phyloP scores from a whole-genome alignment of 2,329 filamentous ascomycete species.

The Ilyonectria sp. region DNA sequence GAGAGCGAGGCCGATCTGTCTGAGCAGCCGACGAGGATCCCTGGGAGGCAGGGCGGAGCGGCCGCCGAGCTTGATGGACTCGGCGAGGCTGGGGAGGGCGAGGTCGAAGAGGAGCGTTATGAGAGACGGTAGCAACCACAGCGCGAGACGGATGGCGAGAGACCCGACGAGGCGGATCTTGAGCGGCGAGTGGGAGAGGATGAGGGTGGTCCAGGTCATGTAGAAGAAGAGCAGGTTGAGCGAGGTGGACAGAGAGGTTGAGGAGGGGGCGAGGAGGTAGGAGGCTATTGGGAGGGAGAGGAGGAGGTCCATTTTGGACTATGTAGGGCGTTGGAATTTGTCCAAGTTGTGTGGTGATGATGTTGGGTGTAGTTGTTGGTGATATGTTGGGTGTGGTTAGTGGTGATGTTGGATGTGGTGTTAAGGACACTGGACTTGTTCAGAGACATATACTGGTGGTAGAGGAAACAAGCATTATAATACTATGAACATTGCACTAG shows the following conservation, averaged over 20 bases:
- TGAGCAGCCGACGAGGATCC: slow-evolving; percentile 51
- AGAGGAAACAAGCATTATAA: background rate
- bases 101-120: slow-evolving; percentile 82
- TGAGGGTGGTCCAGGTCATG: slow-evolving; percentile 88
- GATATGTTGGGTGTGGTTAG: background rate
- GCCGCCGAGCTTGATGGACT: slow-evolving; percentile 78
- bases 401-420: slow-evolving; percentile 8
- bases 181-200: slow-evolving; percentile 82
- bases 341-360: slow-evolving; percentile 12
- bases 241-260: slow-evolving; percentile 81
- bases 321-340: slow-evolving; percentile 9
- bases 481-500: background rate
- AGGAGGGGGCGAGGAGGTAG: slow-evolving; percentile 73
- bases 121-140: slow-evolving; percentile 82
- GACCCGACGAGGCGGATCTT: slow-evolving; percentile 83
- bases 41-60: slow-evolving; percentile 64
- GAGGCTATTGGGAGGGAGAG: slow-evolving; percentile 82
- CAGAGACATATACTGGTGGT: background rate
- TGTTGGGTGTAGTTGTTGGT: slow-evolving; percentile 3
- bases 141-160: slow-evolving; percentile 75
- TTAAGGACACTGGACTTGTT: background rate
- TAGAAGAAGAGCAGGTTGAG: slow-evolving; percentile 92
- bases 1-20: slow-evolving; percentile 59
- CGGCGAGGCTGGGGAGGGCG: slow-evolving; percentile 77
- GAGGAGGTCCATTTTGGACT: slow-evolving; percentile 71